A percentile compares a stretch with the other conserved stretches of the same genome.
Conservation (phyloP, 306 rosid genomes). For the Trifolium dubium region DNA sequence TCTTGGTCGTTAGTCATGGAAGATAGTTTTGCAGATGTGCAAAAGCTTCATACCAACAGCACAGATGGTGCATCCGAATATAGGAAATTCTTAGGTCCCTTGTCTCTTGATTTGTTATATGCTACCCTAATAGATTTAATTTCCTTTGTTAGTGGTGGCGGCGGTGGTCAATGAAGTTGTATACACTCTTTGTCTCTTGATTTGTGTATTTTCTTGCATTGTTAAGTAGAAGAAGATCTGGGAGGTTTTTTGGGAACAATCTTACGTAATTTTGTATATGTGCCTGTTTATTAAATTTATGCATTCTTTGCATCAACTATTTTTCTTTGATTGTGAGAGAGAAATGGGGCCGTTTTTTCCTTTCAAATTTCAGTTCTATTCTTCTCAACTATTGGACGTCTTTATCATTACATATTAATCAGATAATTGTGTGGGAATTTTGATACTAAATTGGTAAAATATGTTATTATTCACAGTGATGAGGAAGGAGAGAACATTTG, state of each 20-base stretch:
- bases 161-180: slow-evolving; percentile 54
- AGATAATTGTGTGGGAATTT: background rate
- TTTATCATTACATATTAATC: background rate
- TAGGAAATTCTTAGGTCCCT: slow-evolving; percentile 74
- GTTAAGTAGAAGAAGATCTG: background rate
- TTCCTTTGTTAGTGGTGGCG: slow-evolving; percentile 67
- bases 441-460: background rate
- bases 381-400: background rate
- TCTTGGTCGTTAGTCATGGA: slow-evolving; percentile 94
- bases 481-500: background rate
- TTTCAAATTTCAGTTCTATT: too few species aligned
- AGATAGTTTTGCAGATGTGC: slow-evolving; percentile 67
- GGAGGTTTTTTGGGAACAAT: background rate
- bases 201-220: background rate
- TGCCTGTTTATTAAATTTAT: background rate
- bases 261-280: background rate
- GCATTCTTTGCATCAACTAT: background rate
- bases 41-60: slow-evolving; percentile 59
- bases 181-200: background rate
- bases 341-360: too few species aligned
- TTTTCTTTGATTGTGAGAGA: too few species aligned
- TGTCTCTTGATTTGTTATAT: slow-evolving; percentile 77
- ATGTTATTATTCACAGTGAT: background rate
- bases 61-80: slow-evolving; percentile 66
- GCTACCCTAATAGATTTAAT: slow-evolving; percentile 84